Conservation (phyloP, 1,284 basidiomycete species). For the Pseudozyma thailandica region DNA sequence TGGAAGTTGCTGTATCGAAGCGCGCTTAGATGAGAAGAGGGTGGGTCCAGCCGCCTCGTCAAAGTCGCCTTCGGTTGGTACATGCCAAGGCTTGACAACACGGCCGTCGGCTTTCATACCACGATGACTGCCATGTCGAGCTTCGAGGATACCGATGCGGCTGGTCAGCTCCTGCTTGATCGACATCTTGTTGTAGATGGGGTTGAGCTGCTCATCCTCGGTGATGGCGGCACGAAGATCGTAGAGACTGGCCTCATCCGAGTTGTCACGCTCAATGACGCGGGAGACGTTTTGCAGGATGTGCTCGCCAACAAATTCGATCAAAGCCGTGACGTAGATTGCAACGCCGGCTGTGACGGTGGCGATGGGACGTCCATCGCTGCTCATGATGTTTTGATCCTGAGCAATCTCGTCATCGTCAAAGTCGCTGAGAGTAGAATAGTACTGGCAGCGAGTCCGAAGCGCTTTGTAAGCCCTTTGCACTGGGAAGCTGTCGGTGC, state of each 20-base stretch:
- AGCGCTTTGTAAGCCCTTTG: constrained; percentile 58
- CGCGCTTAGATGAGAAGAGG: constrained; percentile 39
- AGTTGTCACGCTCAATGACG: constrained; percentile 64
- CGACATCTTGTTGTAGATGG: constrained; percentile 46
- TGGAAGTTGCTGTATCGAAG: constrained; percentile 23
- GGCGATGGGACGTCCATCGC: constrained; percentile 62
- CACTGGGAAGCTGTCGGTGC: constrained; percentile 58
- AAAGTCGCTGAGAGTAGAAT: constrained; percentile 57
- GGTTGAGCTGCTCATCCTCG: constrained; percentile 56
- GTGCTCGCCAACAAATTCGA: constrained; percentile 60
- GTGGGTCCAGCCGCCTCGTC: constrained; percentile 53
- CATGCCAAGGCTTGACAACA: constrained; percentile 53
- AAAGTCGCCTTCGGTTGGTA: constrained; percentile 51
- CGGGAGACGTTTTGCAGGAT: constrained; percentile 56
- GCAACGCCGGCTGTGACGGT: constrained; percentile 61
- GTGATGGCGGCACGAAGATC: constrained; percentile 58
- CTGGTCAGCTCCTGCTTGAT: constrained; percentile 42
- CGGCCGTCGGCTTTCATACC: constrained; percentile 31
- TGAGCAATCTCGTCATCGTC: constrained; percentile 46
- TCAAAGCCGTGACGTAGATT: constrained; percentile 63
- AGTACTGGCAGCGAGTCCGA: constrained; percentile 56
- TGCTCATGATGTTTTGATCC: constrained; percentile 63
- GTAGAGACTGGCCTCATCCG: constrained; percentile 57
- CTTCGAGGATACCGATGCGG: constrained; percentile 31
- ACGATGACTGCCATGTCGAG: constrained; percentile 16